phyloP scores from a whole-genome alignment of 495 filamentous ascomycete genomes.

The Xylaria sp. region DNA sequence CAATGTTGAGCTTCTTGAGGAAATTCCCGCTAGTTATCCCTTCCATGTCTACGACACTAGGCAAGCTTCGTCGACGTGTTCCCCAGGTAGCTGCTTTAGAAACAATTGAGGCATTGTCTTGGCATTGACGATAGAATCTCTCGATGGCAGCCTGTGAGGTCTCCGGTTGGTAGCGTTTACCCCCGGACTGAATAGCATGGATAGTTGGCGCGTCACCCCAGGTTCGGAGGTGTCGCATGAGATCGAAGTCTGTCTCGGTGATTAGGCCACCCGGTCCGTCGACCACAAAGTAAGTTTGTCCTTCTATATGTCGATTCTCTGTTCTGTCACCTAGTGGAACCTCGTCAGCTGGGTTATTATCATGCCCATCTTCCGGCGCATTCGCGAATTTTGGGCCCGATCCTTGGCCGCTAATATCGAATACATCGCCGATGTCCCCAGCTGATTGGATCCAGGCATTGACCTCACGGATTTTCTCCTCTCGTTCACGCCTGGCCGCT shows the following conservation, averaged over 20 bases:
- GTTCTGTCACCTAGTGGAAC: slow-evolving; percentile 45
- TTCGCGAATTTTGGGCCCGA: slow-evolving; percentile 26
- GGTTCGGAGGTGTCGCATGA: slow-evolving; percentile 53
- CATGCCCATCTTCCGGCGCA: slow-evolving; percentile 35
- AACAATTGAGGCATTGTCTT: slow-evolving; percentile 58
- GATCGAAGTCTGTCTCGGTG: slow-evolving; percentile 49
- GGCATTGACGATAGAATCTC: slow-evolving; percentile 51
- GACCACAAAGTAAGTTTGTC: slow-evolving; percentile 54
- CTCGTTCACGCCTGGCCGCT: slow-evolving; percentile 39
- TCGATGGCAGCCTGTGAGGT: slow-evolving; percentile 62
- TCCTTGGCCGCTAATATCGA: slow-evolving; percentile 16
- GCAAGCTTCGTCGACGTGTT: slow-evolving; percentile 67
- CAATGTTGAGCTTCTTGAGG: slow-evolving; percentile 68
- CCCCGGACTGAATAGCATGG: slow-evolving; percentile 48
- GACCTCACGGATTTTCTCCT: slow-evolving; percentile 51
- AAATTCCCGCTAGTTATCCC: slow-evolving; percentile 64
- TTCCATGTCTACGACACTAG: slow-evolving; percentile 64
- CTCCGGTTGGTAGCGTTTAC: slow-evolving; percentile 49
- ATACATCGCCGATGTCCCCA: slow-evolving; percentile 17
- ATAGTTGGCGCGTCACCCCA: slow-evolving; percentile 56
- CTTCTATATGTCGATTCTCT: slow-evolving; percentile 51
- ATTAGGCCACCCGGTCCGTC: slow-evolving; percentile 48
- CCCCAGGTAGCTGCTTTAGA: slow-evolving; percentile 79
- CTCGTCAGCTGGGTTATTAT: slow-evolving; percentile 47
- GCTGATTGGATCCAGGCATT: slow-evolving; percentile 48